These are phyloP conservation scores for Xylariaceae sp. DNA, from an alignment of 2,329 filamentous ascomycete species.

Conservation along the genomic window DNA sequence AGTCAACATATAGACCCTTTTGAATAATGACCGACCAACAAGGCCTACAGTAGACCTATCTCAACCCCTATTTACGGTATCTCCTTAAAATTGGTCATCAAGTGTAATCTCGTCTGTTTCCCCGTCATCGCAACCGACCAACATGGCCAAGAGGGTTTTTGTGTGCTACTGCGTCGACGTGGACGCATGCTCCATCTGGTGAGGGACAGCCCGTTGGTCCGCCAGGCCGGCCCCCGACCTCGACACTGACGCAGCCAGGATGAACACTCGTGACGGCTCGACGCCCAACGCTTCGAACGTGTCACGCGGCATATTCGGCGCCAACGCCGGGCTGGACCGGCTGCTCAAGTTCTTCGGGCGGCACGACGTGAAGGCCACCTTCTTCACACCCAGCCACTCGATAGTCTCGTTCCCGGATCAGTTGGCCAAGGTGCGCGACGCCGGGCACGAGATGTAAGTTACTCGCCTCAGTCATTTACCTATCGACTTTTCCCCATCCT, in stretches of 20 bases:
- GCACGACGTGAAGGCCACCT: slow-evolving; percentile 1
- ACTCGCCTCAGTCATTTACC: neutral
- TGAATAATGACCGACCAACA: no score
- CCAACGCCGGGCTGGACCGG: slow-evolving; percentile 1
- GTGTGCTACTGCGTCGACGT: slow-evolving; percentile 2
- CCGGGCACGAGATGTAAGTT: slow-evolving; percentile 4
- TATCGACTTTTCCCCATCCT: neutral
- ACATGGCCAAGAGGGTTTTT: neutral
- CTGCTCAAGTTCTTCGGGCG: slow-evolving; percentile 2
- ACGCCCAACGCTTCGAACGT: slow-evolving; percentile 1
- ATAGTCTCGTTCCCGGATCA: slow-evolving; percentile 2
- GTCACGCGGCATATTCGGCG: slow-evolving; percentile 3
- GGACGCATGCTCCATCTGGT: slow-evolving; percentile 1
- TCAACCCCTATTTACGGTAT: no score
- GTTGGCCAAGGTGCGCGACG: slow-evolving; percentile 3
- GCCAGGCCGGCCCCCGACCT: neutral
- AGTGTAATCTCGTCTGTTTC: no score
- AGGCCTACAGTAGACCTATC: no score
- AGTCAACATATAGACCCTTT: no score
- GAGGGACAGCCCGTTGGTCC: neutral
- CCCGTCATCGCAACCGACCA: no score
- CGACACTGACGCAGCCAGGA: no score
- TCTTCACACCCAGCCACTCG: slow-evolving; percentile 2
- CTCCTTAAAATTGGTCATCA: no score
- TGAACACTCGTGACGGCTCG: slow-evolving; percentile 1